Base-by-base conservation (phyloP, 768 basidiomycete species). In the Leccinum disarticulatum region DNA sequence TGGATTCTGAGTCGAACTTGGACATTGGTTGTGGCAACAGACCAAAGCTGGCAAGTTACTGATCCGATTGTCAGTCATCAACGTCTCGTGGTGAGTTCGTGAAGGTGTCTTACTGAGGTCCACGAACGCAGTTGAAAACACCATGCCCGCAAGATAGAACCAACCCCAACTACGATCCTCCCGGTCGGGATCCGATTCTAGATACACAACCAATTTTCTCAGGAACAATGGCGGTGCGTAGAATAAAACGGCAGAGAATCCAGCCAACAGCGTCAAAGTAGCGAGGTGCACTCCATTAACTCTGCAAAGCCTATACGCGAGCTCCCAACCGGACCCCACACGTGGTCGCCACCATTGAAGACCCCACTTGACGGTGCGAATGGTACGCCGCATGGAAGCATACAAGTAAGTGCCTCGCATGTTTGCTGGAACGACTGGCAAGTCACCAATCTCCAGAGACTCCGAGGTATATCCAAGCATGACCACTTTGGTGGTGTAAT, bases 401-500 rank as follows among this genome's bases (percentile, higher is more conserved):
- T 86, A 93, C 57, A 90, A 82, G 65, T 73, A 71, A 5, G 85
- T 79, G 0, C 82, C 79, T 31, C 94, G 90, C 84, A 93, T 87
- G 65, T 82, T 72, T 1, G 80, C 83, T 1, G 90, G 84, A 9
- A 95, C 82, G 56, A 95, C 86, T 6, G 94, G 95, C 31, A 97
- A 77, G 70, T 97, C 93, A 60, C 87, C 92, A 22, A 93, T 91
- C 64, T 96, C 91, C 50, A 96, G 81, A 59, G 83, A 87, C 57
- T 83, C 80, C 2, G 88, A 79, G 2, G 78, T 79, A 73, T 92
- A 85, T 3, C 93, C 94, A 46, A 94, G 85, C 83, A 87, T 86
- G 57, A 95, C 85, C 14, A 97, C 91, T 61, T 88, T 87, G 1
- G 93, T 95, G 38, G 90, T 92, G 71, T 93, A 95, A 15, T 86